Percentiles rank a stretch among this genome's conserved stretches.
These are phyloP conservation scores for Lotus japonicus DNA, from an alignment of 306 rosid genomes.

Conservation along the genomic window DNA sequence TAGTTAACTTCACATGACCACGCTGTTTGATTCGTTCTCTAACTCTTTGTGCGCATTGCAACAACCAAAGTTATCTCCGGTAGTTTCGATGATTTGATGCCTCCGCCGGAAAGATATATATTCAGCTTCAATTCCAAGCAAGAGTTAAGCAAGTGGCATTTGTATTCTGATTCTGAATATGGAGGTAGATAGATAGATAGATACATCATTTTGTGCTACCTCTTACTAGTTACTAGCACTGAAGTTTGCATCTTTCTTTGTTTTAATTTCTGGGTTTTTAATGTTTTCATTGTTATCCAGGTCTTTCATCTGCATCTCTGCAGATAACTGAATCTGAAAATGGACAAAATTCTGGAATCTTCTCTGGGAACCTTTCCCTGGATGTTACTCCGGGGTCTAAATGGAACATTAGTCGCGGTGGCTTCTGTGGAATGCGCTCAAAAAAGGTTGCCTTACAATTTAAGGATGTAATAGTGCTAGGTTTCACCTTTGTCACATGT, in stretches of 20 bases:
- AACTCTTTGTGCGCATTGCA: conserved; percentile 7
- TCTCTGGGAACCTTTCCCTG: conserved; percentile 78
- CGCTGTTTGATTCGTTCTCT: neutral
- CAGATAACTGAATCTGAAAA: conserved; percentile 69
- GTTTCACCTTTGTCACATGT: too few species aligned
- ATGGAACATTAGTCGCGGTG: conserved; percentile 67
- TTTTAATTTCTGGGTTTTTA: neutral
- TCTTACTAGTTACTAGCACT: neutral
- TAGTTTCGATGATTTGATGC: conserved; percentile 79
- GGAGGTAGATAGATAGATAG: conserved; percentile 72
- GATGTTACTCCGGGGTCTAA: conserved; percentile 56
- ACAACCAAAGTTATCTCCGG: conserved; percentile 45
- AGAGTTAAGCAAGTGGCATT: conserved; percentile 82
- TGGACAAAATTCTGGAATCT: conserved; percentile 49
- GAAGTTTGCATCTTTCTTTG: neutral
- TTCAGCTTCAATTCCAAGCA: conserved; percentile 75
- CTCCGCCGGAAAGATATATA: conserved; percentile 75
- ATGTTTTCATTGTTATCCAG: conserved; percentile 33
- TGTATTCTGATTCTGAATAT: conserved; percentile 87
- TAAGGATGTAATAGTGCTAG: neutral
- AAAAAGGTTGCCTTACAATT: conserved; percentile 61
- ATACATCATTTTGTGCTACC: neutral
- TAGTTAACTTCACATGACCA: neutral
- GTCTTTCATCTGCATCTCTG: conserved; percentile 84
- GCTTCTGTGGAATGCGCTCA: conserved; percentile 95